Evolutionary conservation across 345 rosid genomes (phyloP).

Genomic region (Sonneratia alba): DNA sequence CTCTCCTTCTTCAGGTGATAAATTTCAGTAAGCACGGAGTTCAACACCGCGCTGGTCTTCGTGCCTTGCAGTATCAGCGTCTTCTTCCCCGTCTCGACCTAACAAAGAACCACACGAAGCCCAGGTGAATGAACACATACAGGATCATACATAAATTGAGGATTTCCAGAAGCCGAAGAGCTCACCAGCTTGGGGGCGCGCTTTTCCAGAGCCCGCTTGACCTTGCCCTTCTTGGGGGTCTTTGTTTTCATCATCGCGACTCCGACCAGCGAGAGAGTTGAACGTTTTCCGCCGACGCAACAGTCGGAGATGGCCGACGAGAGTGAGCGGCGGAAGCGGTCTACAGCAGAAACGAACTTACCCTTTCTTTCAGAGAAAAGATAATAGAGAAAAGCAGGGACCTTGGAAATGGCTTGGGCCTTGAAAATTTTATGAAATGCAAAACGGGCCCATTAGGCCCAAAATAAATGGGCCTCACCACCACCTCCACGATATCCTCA

Average conservation of each 20-base stretch:
- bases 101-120: constrained; percentile 4
- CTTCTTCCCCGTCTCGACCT: constrained; percentile 95
- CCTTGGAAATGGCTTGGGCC: neutral
- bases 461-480: neutral
- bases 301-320: neutral
- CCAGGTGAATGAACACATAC: constrained; percentile 8
- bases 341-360: neutral
- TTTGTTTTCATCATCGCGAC: constrained; percentile 40
- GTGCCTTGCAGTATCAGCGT: constrained; percentile 90
- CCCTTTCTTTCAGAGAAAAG: neutral
- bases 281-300: neutral
- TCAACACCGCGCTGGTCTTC: constrained; percentile 61
- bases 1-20: constrained; percentile 67
- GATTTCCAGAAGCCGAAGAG: neutral
- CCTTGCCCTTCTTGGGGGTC: constrained; percentile 44
- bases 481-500: no score
- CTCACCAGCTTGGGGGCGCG: constrained; percentile 80
- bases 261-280: neutral
- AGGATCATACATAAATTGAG: neutral
- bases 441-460: neutral
- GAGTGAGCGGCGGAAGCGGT: neutral
- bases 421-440: neutral
- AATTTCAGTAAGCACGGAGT: constrained; percentile 55
- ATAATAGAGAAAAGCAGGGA: neutral
- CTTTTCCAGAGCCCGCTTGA: constrained; percentile 55